phyloP scores from a whole-genome alignment of 2,329 filamentous ascomycete genomes.

The Fusarium anguioides region DNA sequence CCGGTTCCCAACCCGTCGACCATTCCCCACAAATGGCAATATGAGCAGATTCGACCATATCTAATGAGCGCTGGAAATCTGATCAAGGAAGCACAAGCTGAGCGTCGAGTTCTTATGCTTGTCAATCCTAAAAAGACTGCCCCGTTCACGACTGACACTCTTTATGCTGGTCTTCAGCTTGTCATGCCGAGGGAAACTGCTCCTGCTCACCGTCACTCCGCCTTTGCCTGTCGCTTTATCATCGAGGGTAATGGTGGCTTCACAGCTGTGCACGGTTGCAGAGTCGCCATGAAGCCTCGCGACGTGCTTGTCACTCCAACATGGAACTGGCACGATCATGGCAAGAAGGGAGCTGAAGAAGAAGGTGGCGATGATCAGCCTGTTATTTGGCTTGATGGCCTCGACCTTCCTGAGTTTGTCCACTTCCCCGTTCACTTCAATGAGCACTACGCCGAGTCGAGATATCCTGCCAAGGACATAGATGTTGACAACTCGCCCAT shows the following conservation, averaged over 20 bases:
- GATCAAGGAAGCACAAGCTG: no score
- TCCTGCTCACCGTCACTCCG: conserved; percentile 65
- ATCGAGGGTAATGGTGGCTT: conserved; percentile 65
- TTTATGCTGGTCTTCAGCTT: conserved; percentile 67
- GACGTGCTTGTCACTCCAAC: conserved; percentile 68
- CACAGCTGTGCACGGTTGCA: conserved; percentile 65
- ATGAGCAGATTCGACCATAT: no score
- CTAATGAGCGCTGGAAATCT: no score
- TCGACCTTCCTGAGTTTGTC: conserved; percentile 63
- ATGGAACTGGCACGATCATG: conserved; percentile 71
- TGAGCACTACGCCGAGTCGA: conserved; percentile 57
- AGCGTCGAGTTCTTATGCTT: no score
- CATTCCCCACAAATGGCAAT: no score
- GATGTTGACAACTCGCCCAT: conserved; percentile 57
- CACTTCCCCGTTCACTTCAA: conserved; percentile 65
- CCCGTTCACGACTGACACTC: conserved; percentile 65
- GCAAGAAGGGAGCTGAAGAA: conserved; percentile 61
- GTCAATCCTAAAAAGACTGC: no score
- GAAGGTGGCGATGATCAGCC: conserved; percentile 47
- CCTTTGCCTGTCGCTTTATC: conserved; percentile 67
- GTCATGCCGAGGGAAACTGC: conserved; percentile 67
- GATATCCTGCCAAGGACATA: conserved; percentile 60
- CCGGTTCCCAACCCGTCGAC: no score
- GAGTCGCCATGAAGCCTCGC: conserved; percentile 61
- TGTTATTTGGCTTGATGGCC: conserved; percentile 68